These are phyloP conservation scores for Russula virescens DNA, from an alignment of 768 basidiomycete species.

Conservation along the genomic window DNA sequence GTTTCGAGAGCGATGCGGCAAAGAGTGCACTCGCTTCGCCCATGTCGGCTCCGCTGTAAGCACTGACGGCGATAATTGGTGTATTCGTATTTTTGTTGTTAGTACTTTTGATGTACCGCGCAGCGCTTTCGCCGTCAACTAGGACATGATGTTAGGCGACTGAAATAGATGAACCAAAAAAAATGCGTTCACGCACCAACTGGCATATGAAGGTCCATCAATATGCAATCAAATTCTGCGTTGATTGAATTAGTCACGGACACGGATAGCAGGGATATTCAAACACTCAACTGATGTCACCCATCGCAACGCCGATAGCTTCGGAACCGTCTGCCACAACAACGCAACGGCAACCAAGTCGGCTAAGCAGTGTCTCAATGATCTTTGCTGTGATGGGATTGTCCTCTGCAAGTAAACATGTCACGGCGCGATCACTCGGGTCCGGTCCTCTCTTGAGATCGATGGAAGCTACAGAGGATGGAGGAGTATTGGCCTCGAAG, in stretches of 20 bases:
- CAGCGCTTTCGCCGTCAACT: conserved; percentile 96
- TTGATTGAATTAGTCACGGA: background rate
- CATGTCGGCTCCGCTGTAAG: conserved; percentile 69
- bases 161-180: background rate
- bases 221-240: conserved; percentile 91
- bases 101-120: conserved; percentile 94
- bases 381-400: conserved; percentile 99
- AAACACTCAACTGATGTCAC: conserved; percentile 72
- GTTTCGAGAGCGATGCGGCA: conserved; percentile 80
- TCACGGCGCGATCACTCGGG: conserved; percentile 82
- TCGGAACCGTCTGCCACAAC: conserved; percentile 96
- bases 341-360: conserved; percentile 91
- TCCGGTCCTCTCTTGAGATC: conserved; percentile 74
- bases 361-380: conserved; percentile 87
- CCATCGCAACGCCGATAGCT: conserved; percentile 95
- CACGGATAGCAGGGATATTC: conserved; percentile 24
- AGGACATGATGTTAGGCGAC: conserved; percentile 17
- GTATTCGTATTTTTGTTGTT: conserved; percentile 92
- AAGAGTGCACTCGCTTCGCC: conserved; percentile 64
- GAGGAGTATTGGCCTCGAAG: conserved; percentile 58
- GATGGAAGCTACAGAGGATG: conserved; percentile 81
- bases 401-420: conserved; percentile 91
- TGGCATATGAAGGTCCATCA: conserved; percentile 96
- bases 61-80: conserved; percentile 89
- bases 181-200: conserved; percentile 54